Conservation (phyloP, 805 yeast genomes). For the Wickerhamomyces queroliae region DNA sequence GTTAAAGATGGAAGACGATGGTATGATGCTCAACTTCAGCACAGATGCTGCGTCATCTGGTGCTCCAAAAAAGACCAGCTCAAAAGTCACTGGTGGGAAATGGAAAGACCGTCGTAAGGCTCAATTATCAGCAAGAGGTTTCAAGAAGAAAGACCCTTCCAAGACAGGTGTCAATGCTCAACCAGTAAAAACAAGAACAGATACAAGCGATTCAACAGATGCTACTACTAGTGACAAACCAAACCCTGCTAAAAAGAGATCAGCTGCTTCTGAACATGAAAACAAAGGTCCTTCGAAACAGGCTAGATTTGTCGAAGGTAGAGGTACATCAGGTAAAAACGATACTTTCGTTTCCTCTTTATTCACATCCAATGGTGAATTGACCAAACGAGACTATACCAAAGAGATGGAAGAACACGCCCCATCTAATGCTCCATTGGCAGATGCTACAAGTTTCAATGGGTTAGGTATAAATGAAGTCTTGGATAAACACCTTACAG, state of each 20-base stretch:
- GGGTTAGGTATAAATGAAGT: slow-evolving; percentile 62
- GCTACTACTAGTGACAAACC: neutral
- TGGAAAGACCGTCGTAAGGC: slow-evolving; percentile 75
- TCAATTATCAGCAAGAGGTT: slow-evolving; percentile 17
- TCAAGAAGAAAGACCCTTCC: slow-evolving; percentile 10
- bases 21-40: slow-evolving; percentile 66
- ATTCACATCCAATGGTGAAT: slow-evolving; percentile 66
- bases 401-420: slow-evolving; percentile 26
- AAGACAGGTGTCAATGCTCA: slow-evolving; percentile 6
- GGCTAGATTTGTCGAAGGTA: slow-evolving; percentile 38
- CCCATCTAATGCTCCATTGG: slow-evolving; percentile 83
- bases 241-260: slow-evolving; percentile 7
- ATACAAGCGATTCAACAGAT: neutral
- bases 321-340: slow-evolving; percentile 47
- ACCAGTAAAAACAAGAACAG: slow-evolving; percentile 1
- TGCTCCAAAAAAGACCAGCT: slow-evolving; percentile 15
- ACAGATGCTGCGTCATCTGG: slow-evolving; percentile 27
- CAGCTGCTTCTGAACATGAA: slow-evolving; percentile 6
- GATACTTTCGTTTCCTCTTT: slow-evolving; percentile 79
- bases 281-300: slow-evolving; percentile 26
- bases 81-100: slow-evolving; percentile 61
- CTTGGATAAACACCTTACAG: slow-evolving; percentile 48
- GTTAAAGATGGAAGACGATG: slow-evolving; percentile 51
- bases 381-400: slow-evolving; percentile 31
- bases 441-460: slow-evolving; percentile 60